These are phyloP conservation scores for Hemileccinum rubropunctum DNA, from an alignment of 768 basidiomycete species.

Conservation along the genomic window DNA sequence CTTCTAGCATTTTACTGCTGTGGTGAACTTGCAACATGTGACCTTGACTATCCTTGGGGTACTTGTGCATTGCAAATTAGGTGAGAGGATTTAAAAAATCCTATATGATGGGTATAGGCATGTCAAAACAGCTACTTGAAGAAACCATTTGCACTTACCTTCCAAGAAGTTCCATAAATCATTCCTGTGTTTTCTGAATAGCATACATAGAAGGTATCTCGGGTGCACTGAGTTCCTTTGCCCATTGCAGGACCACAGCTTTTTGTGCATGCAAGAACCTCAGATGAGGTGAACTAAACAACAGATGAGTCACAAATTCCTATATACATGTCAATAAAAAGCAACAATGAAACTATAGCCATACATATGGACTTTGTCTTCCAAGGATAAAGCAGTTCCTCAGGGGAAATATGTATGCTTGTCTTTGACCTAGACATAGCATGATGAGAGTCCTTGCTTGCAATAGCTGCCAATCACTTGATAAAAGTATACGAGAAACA, in stretches of 20 bases:
- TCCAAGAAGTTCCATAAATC: conserved; percentile 18
- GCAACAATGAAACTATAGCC: not conserved
- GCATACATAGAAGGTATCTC: conserved; percentile 27
- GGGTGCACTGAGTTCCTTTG: conserved; percentile 24
- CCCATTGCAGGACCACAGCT: conserved; percentile 28
- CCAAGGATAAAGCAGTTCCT: conserved; percentile 7
- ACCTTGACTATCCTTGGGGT: conserved; percentile 24
- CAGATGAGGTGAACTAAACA: conserved; percentile 32
- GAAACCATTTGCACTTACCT: conserved; percentile 9
- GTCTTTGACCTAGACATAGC: not conserved
- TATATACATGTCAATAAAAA: conserved; percentile 12
- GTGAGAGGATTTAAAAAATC: conserved; percentile 27
- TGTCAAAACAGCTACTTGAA: not conserved
- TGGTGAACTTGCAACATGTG: conserved; percentile 25
- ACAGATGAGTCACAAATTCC: conserved; percentile 28
- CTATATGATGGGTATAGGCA: conserved; percentile 1
- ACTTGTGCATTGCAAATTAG: conserved; percentile 23
- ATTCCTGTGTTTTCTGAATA: conserved; percentile 18
- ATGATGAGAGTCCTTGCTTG: not conserved
- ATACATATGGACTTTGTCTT: not conserved
- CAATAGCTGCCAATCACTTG: not conserved
- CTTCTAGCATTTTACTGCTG: conserved; percentile 28
- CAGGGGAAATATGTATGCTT: not conserved
- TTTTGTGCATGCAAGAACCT: conserved; percentile 32
- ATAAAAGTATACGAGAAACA: too few relatives aligned